phyloP scores from a whole-genome alignment of 805 yeast genomes.

The Candida alai region DNA sequence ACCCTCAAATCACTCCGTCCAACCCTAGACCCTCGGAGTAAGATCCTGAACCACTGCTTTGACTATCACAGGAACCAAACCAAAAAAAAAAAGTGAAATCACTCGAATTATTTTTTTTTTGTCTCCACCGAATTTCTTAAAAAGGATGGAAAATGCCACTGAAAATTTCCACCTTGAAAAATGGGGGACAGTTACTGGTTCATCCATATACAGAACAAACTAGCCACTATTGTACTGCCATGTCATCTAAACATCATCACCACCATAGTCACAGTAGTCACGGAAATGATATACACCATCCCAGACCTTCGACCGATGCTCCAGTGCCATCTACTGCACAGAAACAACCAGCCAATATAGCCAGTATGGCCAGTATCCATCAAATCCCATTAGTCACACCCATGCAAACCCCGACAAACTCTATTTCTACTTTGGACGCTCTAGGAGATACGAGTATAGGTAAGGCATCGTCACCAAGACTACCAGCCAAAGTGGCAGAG shows the following conservation, averaged over 20 bases:
- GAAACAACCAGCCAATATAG: neutral
- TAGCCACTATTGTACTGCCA: no score
- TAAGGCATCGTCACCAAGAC: constrained; percentile 4
- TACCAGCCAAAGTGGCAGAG: constrained; percentile 12
- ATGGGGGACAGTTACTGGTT: no score
- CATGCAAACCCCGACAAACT: constrained; percentile 4
- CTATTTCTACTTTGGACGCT: constrained; percentile 4
- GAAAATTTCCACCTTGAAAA: no score
- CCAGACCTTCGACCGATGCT: constrained; percentile 1
- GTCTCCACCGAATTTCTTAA: no score
- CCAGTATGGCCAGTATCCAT: constrained; percentile 3
- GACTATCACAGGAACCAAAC: no score
- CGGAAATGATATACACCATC: constrained; percentile 5
- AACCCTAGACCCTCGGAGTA: no score
- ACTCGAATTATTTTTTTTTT: no score
- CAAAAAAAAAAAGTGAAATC: no score
- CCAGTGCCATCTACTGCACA: neutral
- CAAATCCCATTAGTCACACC: constrained; percentile 10
- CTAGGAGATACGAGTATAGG: constrained; percentile 14
- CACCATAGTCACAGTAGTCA: neutral
- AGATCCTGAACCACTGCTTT: no score
- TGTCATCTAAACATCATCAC: constrained; percentile 1
- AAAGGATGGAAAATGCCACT: no score
- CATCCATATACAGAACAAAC: no score
- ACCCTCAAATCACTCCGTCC: no score